A percentile compares a stretch with the other conserved stretches of the same genome.
Evolutionary conservation across 495 filamentous ascomycete species (phyloP).

Genomic region (Chaetomium tenue): DNA sequence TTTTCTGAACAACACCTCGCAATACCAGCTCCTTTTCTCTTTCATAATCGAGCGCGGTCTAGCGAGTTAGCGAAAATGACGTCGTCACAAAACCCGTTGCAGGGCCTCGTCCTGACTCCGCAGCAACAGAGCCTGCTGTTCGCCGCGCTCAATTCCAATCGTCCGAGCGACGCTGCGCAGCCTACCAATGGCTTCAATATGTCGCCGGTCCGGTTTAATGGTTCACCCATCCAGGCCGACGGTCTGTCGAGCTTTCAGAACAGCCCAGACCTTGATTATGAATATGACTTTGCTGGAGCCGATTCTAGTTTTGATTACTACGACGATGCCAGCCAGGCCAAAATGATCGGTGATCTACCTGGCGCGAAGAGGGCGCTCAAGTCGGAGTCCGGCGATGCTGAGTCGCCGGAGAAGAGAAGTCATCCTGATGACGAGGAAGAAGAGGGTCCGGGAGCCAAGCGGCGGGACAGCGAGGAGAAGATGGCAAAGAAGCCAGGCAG

Average conservation of each 20-base stretch:
- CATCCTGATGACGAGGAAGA: constrained; percentile 68
- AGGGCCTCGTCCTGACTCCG: constrained; percentile 63
- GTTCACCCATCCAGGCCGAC: constrained; percentile 50
- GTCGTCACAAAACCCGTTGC: constrained; percentile 43
- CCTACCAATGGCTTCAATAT: constrained; percentile 43
- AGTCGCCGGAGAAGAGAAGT: constrained; percentile 79
- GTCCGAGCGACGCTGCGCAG: constrained; percentile 32
- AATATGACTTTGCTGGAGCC: constrained; percentile 54
- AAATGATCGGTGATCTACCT: constrained; percentile 77
- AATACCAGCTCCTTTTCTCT: no score
- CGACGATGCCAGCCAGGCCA: constrained; percentile 63
- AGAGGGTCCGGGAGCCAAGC: constrained; percentile 61
- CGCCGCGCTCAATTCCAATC: constrained; percentile 82
- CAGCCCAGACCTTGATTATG: constrained; percentile 81
- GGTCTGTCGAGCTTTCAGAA: constrained; percentile 55
- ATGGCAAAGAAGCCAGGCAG: constrained; percentile 90
- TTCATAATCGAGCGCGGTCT: not conserved
- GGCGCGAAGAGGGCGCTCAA: constrained; percentile 48
- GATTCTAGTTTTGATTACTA: constrained; percentile 59
- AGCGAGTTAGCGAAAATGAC: constrained; percentile 46
- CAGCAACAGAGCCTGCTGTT: constrained; percentile 86
- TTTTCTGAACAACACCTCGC: not conserved
- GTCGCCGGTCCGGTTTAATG: constrained; percentile 54
- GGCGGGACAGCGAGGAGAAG: constrained; percentile 73
- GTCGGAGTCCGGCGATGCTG: constrained; percentile 59